Conservation (phyloP, 2,329 filamentous ascomycete genomes). For the Thermoascus crustaceus region DNA sequence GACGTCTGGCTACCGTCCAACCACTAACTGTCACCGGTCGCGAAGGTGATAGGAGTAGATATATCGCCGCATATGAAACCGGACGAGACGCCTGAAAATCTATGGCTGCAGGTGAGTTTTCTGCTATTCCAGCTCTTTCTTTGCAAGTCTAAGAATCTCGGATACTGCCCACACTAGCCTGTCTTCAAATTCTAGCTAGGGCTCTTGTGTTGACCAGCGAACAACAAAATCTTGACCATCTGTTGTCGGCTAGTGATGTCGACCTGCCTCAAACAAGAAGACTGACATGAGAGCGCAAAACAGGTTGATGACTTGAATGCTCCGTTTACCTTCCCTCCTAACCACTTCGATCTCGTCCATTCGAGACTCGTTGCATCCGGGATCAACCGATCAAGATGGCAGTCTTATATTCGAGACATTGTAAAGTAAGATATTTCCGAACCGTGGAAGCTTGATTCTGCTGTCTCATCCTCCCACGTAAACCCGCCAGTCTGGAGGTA, state of each 20-base stretch:
- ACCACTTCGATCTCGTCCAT: constrained; percentile 75
- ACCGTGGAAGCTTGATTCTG: background rate
- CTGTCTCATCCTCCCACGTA: background rate
- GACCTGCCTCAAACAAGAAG: too few relatives aligned
- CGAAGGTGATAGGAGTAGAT: constrained; percentile 62
- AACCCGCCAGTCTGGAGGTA: background rate
- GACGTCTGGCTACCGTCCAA: constrained; percentile 5
- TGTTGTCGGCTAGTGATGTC: too few relatives aligned
- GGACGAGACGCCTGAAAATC: constrained; percentile 55
- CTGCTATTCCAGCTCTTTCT: background rate
- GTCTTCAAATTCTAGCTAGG: too few relatives aligned
- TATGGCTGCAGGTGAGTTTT: constrained; percentile 54
- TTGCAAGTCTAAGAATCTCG: too few relatives aligned
- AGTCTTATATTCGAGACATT: constrained; percentile 67
- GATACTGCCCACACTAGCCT: too few relatives aligned
- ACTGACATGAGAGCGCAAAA: constrained; percentile 12
- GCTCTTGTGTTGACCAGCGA: too few relatives aligned
- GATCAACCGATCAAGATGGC: constrained; percentile 66
- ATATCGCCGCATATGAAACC: constrained; percentile 63
- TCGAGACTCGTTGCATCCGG: constrained; percentile 55
- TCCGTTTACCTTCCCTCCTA: constrained; percentile 58
- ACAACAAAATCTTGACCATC: too few relatives aligned
- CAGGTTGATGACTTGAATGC: constrained; percentile 63
- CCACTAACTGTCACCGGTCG: constrained; percentile 3
- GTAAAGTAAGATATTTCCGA: constrained; percentile 34